Conservation (phyloP, 106 monocot species). For the Hemerocallis citrina region DNA sequence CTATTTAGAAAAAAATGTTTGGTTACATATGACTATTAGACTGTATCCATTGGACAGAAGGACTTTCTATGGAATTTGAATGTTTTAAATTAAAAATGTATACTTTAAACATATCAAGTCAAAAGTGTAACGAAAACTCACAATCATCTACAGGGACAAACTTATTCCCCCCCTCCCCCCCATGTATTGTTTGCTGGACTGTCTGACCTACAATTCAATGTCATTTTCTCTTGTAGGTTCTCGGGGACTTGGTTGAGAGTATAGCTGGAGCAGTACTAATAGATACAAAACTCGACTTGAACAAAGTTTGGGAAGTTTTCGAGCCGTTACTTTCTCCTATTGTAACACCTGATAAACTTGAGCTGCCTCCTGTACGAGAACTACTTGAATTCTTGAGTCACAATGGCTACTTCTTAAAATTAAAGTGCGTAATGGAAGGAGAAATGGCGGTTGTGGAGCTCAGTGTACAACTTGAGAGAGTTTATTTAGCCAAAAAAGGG, state of each 20-base stretch:
- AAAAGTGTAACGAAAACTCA: no score
- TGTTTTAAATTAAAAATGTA: no score
- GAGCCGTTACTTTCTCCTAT: conserved; percentile 78
- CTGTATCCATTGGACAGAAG: no score
- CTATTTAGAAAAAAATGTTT: no score
- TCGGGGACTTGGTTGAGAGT: conserved; percentile 91
- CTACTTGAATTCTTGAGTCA: conserved; percentile 56
- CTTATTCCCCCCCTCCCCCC: no score
- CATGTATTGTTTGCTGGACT: no score
- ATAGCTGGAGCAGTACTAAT: conserved; percentile 83
- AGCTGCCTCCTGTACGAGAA: conserved; percentile 59
- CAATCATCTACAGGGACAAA: no score
- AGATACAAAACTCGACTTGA: conserved; percentile 56
- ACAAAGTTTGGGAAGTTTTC: conserved; percentile 63
- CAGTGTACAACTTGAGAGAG: conserved; percentile 59
- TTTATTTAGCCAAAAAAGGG: conserved; percentile 34
- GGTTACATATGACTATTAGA: no score
- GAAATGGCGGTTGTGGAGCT: conserved; percentile 42
- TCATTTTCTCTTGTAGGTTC: conserved; percentile 40
- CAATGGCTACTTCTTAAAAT: conserved; percentile 54
- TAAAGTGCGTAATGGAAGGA: conserved; percentile 27
- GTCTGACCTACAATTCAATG: no score
- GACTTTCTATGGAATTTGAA: no score
- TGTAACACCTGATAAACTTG: conserved; percentile 76
- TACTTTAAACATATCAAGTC: no score